phyloP scores from a whole-genome alignment of 2,329 filamentous ascomycete species.

The Pseudogymnoascus pannorum region DNA sequence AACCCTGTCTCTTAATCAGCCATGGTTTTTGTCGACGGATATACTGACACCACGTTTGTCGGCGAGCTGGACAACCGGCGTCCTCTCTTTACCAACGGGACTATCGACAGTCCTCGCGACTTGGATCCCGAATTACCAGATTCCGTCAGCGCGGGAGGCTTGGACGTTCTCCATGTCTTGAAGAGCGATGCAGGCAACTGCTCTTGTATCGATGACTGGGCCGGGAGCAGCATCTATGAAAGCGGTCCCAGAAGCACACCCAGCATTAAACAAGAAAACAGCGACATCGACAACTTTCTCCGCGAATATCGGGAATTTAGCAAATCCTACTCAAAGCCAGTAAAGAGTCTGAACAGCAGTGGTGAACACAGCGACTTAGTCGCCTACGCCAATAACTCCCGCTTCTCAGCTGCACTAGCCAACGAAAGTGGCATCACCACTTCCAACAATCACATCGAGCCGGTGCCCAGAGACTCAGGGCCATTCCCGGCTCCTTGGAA shows the following conservation, averaged over 20 bases:
- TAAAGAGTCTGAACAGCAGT: background rate
- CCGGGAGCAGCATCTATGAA: background rate
- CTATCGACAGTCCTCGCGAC: background rate
- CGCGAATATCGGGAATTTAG: background rate
- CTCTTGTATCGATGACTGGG: background rate
- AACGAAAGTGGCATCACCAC: background rate
- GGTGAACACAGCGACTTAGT: background rate
- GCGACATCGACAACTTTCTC: background rate
- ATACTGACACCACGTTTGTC: background rate
- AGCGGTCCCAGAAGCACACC: background rate
- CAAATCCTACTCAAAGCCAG: background rate
- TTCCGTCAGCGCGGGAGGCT: background rate
- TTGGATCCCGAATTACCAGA: background rate
- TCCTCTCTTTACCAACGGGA: background rate
- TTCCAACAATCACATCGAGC: background rate
- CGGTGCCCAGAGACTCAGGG: background rate
- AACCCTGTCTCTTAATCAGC: background rate
- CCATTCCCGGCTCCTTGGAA: background rate
- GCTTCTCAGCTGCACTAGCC: background rate
- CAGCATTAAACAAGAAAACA: background rate
- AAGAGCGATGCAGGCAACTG: background rate
- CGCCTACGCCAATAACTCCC: background rate
- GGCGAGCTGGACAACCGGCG: background rate
- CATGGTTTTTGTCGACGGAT: background rate
- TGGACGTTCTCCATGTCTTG: background rate